These are phyloP conservation scores for Suillus discolor DNA, from an alignment of 768 basidiomycete species.

Conservation along the genomic window DNA sequence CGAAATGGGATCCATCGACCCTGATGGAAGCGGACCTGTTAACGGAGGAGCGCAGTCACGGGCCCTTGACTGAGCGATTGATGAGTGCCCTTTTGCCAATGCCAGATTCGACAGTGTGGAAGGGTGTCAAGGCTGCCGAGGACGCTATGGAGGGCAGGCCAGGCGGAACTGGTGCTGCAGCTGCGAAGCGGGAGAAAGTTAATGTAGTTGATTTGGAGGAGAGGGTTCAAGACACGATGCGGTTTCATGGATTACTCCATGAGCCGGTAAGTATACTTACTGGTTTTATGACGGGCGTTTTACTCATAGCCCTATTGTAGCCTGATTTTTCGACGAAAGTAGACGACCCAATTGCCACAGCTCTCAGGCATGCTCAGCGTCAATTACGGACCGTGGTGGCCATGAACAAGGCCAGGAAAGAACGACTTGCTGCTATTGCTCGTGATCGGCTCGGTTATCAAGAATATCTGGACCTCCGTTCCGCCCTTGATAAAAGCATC, in stretches of 20 bases:
- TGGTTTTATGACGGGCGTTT: conserved; percentile 6
- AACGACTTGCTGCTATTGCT: conserved; percentile 72
- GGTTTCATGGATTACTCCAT: conserved; percentile 72
- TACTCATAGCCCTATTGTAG: conserved; percentile 38
- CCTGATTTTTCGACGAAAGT: conserved; percentile 77
- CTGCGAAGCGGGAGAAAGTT: conserved; percentile 71
- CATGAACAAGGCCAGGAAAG: conserved; percentile 83
- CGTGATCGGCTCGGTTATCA: conserved; percentile 88
- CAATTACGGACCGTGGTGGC: conserved; percentile 76
- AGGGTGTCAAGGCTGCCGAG: conserved; percentile 80
- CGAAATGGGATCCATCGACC: conserved; percentile 84
- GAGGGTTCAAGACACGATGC: conserved; percentile 73
- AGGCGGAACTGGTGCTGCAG: conserved; percentile 78
- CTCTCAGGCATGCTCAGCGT: conserved; percentile 85
- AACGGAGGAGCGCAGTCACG: conserved; percentile 80
- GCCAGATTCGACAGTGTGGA: conserved; percentile 64
- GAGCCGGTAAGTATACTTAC: conserved; percentile 55
- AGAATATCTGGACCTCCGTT: conserved; percentile 85
- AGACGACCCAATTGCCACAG: conserved; percentile 93
- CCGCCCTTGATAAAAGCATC: conserved; percentile 87
- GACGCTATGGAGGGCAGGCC: conserved; percentile 85
- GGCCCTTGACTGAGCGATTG: conserved; percentile 84
- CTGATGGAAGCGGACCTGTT: conserved; percentile 70
- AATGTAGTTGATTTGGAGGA: conserved; percentile 81
- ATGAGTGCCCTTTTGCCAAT: conserved; percentile 74